These are phyloP conservation scores for Sordariomycetes sp. DNA, from an alignment of 2,329 filamentous ascomycete genomes.

Conservation along the genomic window DNA sequence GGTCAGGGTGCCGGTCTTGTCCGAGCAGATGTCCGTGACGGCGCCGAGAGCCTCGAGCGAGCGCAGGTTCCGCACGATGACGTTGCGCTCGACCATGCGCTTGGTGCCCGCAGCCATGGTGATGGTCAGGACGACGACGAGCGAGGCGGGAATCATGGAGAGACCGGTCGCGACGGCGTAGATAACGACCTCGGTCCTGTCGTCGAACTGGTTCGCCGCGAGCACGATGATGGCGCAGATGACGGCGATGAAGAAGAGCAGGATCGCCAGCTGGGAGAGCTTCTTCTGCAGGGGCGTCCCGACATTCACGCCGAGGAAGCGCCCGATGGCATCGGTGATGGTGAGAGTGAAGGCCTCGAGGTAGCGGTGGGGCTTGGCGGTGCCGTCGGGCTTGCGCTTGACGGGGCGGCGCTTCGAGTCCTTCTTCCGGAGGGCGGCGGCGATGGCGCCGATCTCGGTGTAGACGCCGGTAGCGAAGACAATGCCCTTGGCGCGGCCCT, in stretches of 20 bases:
- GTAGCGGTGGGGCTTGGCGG: slow-evolving; percentile 41
- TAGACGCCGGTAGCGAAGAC: slow-evolving; percentile 49
- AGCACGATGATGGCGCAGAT: slow-evolving; percentile 60
- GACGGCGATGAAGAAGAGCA: slow-evolving; percentile 57
- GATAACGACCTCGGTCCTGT: slow-evolving; percentile 47
- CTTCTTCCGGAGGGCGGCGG: slow-evolving; percentile 36
- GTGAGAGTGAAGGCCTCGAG: slow-evolving; percentile 35
- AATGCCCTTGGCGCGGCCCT: slow-evolving; percentile 46
- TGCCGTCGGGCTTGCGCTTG: slow-evolving; percentile 39
- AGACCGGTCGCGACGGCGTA: slow-evolving; percentile 35
- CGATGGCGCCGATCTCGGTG: slow-evolving; percentile 50
- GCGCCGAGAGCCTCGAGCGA: slow-evolving; percentile 49
- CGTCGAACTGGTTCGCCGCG: slow-evolving; percentile 48
- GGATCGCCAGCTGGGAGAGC: slow-evolving; percentile 54
- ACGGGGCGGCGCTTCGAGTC: slow-evolving; percentile 39
- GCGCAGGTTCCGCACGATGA: slow-evolving; percentile 40
- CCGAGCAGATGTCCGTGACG: slow-evolving; percentile 44
- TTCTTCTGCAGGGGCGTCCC: slow-evolving; percentile 62
- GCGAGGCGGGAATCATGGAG: slow-evolving; percentile 39
- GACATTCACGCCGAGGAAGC: slow-evolving; percentile 56
- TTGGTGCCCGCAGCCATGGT: slow-evolving; percentile 46
- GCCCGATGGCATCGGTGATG: slow-evolving; percentile 44
- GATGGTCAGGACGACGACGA: slow-evolving; percentile 44
- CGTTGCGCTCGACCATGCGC: slow-evolving; percentile 39
- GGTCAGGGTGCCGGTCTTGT: slow-evolving; percentile 50